These are phyloP conservation scores for Trametes punicea DNA, from an alignment of 768 basidiomycete species.

Conservation along the genomic window DNA sequence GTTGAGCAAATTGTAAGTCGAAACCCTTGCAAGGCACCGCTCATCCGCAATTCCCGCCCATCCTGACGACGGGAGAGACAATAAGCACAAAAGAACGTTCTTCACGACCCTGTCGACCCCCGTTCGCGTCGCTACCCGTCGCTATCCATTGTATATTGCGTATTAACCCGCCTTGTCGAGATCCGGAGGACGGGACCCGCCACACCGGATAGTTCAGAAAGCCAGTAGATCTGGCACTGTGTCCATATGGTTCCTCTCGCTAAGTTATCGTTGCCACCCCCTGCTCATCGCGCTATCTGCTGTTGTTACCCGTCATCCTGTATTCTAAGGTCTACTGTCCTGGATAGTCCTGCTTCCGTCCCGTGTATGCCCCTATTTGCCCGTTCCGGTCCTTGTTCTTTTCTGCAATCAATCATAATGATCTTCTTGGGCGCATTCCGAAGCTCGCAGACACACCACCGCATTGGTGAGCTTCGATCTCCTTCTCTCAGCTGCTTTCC, in stretches of 20 bases:
- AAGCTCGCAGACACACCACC: neutral
- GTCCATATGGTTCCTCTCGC: neutral
- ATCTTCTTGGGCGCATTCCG: slow-evolving; percentile 11
- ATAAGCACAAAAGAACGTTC: neutral
- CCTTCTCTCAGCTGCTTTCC: neutral
- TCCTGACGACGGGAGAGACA: neutral
- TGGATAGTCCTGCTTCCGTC: neutral
- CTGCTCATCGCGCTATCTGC: neutral
- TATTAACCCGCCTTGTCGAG: too few species aligned
- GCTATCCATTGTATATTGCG: neutral
- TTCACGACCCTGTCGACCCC: neutral
- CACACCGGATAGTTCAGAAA: neutral
- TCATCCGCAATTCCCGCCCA: neutral
- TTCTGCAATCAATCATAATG: slow-evolving; percentile 1
- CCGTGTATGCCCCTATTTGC: neutral
- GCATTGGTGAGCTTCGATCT: neutral
- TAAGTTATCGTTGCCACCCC: neutral
- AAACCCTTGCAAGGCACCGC: neutral
- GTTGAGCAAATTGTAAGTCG: neutral
- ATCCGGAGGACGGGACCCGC: neutral
- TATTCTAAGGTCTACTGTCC: neutral
- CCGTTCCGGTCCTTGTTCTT: neutral
- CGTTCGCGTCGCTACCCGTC: neutral
- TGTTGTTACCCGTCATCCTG: neutral
- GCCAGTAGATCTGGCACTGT: neutral